Percentiles rank a stretch among this genome's conserved stretches.
phyloP scores from a whole-genome alignment of 2,329 filamentous ascomycete genomes.

The Parascedosporium putredinis region DNA sequence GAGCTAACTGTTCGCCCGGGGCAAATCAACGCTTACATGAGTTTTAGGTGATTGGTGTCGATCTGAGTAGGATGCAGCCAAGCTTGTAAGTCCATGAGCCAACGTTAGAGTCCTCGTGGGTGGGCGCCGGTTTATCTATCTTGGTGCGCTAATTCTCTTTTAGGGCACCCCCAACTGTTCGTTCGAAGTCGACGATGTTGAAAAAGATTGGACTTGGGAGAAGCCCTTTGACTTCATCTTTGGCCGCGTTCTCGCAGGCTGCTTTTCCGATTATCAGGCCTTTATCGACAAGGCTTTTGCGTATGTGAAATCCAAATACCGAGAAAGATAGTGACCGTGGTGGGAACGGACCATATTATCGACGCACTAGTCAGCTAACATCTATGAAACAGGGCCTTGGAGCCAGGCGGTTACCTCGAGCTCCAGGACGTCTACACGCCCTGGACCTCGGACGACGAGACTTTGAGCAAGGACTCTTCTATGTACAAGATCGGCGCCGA shows the following conservation, averaged over 20 bases:
- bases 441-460: constrained; percentile 11
- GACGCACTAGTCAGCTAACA: no score
- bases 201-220: constrained; percentile 15
- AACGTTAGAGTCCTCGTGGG: background rate
- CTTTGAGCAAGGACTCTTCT: no score
- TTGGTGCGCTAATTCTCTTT: no score
- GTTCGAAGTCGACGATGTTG: constrained; percentile 17
- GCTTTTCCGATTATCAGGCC: constrained; percentile 18
- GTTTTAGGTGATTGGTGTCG: constrained; percentile 14
- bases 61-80: constrained; percentile 15
- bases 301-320: constrained; percentile 13
- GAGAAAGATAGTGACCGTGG: no score
- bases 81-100: background rate
- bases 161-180: constrained; percentile 15
- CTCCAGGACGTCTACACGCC: constrained; percentile 13
- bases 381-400: no score
- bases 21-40: no score
- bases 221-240: constrained; percentile 20
- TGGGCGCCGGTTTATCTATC: background rate
- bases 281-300: constrained; percentile 26
- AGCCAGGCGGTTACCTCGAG: constrained; percentile 16
- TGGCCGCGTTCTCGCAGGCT: constrained; percentile 20
- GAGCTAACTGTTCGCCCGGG: no score
- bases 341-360: no score
- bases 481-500: no score